Conservation (phyloP, 2,329 filamentous ascomycete species). For the Fusarium sp. region DNA sequence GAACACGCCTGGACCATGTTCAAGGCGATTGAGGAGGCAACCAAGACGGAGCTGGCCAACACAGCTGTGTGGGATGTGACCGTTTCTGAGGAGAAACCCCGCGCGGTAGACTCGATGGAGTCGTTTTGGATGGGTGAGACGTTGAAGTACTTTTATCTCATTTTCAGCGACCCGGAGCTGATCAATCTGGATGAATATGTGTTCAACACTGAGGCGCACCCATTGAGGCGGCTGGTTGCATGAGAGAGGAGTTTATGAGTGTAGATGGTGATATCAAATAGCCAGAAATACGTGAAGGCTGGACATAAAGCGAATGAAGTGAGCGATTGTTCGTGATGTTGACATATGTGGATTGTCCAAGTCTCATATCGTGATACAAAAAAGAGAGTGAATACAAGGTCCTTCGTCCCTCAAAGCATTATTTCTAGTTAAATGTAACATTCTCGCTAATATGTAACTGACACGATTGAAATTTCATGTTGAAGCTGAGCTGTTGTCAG, state of each 20-base stretch:
- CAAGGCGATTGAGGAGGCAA: slow-evolving; percentile 62
- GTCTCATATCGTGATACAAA: neutral
- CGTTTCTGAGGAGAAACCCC: slow-evolving; percentile 48
- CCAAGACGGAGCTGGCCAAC: slow-evolving; percentile 64
- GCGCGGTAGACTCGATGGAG: slow-evolving; percentile 75
- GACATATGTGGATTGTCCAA: neutral
- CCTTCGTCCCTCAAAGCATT: too few relatives aligned
- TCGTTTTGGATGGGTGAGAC: slow-evolving; percentile 52
- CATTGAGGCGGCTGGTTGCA: slow-evolving; percentile 36
- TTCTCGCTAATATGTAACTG: too few relatives aligned
- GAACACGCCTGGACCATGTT: slow-evolving; percentile 71
- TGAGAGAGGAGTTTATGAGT: neutral
- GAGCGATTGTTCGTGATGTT: neutral
- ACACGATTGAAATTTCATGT: too few relatives aligned
- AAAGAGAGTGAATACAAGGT: neutral
- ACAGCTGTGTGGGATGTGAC: slow-evolving; percentile 63
- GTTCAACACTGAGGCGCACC: slow-evolving; percentile 50
- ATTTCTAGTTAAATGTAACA: too few relatives aligned
- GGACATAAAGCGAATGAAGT: neutral
- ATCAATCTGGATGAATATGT: slow-evolving; percentile 49
- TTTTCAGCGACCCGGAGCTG: slow-evolving; percentile 62
- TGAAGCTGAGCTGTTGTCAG: slow-evolving; percentile 11
- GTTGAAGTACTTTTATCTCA: slow-evolving; percentile 51
- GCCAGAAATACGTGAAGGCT: neutral
- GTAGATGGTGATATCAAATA: neutral